Percentiles rank a stretch among this genome's conserved stretches.
phyloP scores from a whole-genome alignment of 2,329 filamentous ascomycete genomes.

The Exophiala lecanii-corni region DNA sequence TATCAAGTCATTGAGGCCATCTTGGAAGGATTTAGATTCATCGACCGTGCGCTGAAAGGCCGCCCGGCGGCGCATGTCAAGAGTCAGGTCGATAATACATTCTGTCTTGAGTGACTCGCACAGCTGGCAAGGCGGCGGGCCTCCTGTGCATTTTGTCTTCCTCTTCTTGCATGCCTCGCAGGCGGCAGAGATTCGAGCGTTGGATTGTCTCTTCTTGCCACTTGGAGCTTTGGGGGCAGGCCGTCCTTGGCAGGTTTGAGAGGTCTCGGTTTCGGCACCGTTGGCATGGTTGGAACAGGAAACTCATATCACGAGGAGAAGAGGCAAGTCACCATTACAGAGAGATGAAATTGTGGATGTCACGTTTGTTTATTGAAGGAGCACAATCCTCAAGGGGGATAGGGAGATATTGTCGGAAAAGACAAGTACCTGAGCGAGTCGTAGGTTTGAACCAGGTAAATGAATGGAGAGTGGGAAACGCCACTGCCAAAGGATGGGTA shows the following conservation, averaged over 20 bases:
- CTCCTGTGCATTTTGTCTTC: slow-evolving; percentile 23
- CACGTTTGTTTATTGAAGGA: too few species aligned
- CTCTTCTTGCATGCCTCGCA: slow-evolving; percentile 24
- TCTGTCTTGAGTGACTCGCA: slow-evolving; percentile 18
- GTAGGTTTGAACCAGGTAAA: too few species aligned
- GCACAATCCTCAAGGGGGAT: too few species aligned
- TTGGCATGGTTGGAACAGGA: too few species aligned
- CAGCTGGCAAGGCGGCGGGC: slow-evolving; percentile 23
- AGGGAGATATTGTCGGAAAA: too few species aligned
- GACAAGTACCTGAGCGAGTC: too few species aligned
- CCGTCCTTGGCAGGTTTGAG: background rate
- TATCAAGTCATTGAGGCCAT: slow-evolving; percentile 14
- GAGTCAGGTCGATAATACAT: slow-evolving; percentile 23
- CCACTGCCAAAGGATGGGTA: too few species aligned
- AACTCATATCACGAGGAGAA: too few species aligned
- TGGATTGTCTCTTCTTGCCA: slow-evolving; percentile 10
- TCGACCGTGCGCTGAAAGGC: slow-evolving; percentile 21
- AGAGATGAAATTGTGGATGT: too few species aligned
- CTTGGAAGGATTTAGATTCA: slow-evolving; percentile 21
- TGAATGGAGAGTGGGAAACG: too few species aligned
- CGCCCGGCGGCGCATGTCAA: slow-evolving; percentile 21
- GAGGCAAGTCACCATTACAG: too few species aligned
- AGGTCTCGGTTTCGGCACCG: background rate
- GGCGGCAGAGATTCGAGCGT: slow-evolving; percentile 19
- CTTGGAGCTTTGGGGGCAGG: slow-evolving; percentile 6